Percentiles rank a stretch among this genome's conserved stretches.
These are phyloP conservation scores for Neocallimastix lanati DNA, from an alignment of 192 early-diverging fungal species.

Conservation along the genomic window DNA sequence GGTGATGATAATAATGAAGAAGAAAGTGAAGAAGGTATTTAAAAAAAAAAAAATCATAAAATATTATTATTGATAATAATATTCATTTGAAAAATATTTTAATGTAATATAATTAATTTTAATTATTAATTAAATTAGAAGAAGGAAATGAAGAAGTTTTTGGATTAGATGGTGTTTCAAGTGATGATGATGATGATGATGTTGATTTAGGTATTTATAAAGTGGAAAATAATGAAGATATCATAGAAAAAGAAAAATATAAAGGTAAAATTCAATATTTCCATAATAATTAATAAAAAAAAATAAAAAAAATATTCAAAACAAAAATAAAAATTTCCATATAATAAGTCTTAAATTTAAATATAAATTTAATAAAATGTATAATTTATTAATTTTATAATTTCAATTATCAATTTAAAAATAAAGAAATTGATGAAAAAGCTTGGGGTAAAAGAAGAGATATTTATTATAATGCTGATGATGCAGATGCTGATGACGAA, in stretches of 20 bases:
- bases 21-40: background rate
- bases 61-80: too few species aligned
- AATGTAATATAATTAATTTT: too few species aligned
- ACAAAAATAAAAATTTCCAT: too few species aligned
- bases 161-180: constrained; percentile 32
- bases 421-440: constrained; percentile 20
- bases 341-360: too few species aligned
- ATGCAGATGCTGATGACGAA: constrained; percentile 1
- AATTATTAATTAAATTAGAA: too few species aligned
- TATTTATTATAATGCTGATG: constrained; percentile 18
- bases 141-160: constrained; percentile 62
- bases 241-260: constrained; percentile 11
- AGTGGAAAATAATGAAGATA: constrained; percentile 1
- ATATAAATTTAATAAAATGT: too few species aligned
- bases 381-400: too few species aligned
- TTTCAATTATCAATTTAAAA: background rate
- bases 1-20: background rate
- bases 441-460: constrained; percentile 64
- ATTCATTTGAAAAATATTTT: too few species aligned
- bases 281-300: too few species aligned
- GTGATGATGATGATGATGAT: constrained; percentile 7
- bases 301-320: too few species aligned
- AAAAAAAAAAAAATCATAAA: too few species aligned
- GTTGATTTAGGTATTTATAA: background rate
- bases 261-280: too few species aligned